A percentile compares a stretch with the other conserved stretches of the same genome.
Evolutionary conservation across 2,329 filamentous ascomycete genomes (phyloP).

Genomic region (Hymenotorrendiella dingleyae): DNA sequence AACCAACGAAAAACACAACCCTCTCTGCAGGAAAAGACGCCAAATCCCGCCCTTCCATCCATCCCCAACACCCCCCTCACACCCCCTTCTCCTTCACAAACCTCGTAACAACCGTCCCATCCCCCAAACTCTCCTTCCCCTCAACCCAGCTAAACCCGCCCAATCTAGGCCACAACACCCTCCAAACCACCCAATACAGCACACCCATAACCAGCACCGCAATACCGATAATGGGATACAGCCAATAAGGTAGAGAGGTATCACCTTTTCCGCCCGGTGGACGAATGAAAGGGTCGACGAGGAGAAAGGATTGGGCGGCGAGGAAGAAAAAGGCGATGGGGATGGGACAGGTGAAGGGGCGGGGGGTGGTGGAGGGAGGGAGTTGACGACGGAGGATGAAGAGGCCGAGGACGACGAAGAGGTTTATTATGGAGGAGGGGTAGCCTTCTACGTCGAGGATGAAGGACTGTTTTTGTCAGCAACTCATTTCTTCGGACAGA

Average conservation of each 20-base stretch:
- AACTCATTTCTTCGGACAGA: not conserved
- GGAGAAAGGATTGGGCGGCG: slow-evolving; percentile 36
- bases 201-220: slow-evolving; percentile 33
- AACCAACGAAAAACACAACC: too few relatives aligned
- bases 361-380: slow-evolving; percentile 26
- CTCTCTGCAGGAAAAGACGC: too few relatives aligned
- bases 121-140: slow-evolving; percentile 19
- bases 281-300: slow-evolving; percentile 37
- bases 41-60: too few relatives aligned
- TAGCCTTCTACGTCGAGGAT: slow-evolving; percentile 34
- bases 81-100: slow-evolving; percentile 17
- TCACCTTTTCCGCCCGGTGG: slow-evolving; percentile 36
- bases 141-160: slow-evolving; percentile 15
- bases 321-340: slow-evolving; percentile 34
- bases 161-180: slow-evolving; percentile 19
- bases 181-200: slow-evolving; percentile 31
- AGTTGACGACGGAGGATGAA: slow-evolving; percentile 26
- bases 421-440: slow-evolving; percentile 29
- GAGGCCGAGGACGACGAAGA: slow-evolving; percentile 31
- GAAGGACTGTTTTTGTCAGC: slow-evolving; percentile 24
- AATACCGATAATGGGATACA: slow-evolving; percentile 39
- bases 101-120: slow-evolving; percentile 25
- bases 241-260: slow-evolving; percentile 38
- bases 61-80: not conserved
- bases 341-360: slow-evolving; percentile 34